These are phyloP conservation scores for Xylogone sp. DNA, from an alignment of 2,329 filamentous ascomycete species.

Conservation along the genomic window DNA sequence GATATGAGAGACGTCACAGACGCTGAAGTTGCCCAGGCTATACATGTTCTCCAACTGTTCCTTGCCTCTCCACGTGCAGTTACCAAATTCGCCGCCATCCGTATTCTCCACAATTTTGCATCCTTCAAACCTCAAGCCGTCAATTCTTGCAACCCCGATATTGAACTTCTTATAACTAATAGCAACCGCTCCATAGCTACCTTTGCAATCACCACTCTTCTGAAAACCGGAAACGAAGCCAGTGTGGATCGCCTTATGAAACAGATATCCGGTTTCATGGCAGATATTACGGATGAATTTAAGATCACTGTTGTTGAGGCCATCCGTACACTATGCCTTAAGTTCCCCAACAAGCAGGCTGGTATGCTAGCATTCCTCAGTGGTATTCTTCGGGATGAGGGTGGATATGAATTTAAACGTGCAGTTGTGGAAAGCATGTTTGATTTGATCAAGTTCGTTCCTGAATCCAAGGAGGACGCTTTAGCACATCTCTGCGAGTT, in stretches of 20 bases:
- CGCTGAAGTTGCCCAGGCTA: constrained; percentile 83
- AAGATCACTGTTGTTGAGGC: constrained; percentile 99
- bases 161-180: constrained; percentile 95
- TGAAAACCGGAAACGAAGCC: constrained; percentile 97
- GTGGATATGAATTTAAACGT: constrained; percentile 97
- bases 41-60: constrained; percentile 95
- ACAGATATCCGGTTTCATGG: constrained; percentile 97
- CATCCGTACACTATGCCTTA: constrained; percentile 91
- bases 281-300: constrained; percentile 98
- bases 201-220: constrained; percentile 94
- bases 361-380: constrained; percentile 97
- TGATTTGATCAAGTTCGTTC: constrained; percentile 97
- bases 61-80: constrained; percentile 91
- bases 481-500: constrained; percentile 97
- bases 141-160: constrained; percentile 92
- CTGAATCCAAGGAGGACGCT: constrained; percentile 76
- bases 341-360: constrained; percentile 97
- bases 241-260: constrained; percentile 98
- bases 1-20: constrained; percentile 92
- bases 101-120: constrained; percentile 93
- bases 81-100: constrained; percentile 95
- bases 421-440: constrained; percentile 99
- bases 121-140: constrained; percentile 94
- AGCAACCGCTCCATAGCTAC: constrained; percentile 96
- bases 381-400: constrained; percentile 93